Base-by-base conservation (phyloP, 768 basidiomycete genomes). In the Leucosporidium yakuticum region DNA sequence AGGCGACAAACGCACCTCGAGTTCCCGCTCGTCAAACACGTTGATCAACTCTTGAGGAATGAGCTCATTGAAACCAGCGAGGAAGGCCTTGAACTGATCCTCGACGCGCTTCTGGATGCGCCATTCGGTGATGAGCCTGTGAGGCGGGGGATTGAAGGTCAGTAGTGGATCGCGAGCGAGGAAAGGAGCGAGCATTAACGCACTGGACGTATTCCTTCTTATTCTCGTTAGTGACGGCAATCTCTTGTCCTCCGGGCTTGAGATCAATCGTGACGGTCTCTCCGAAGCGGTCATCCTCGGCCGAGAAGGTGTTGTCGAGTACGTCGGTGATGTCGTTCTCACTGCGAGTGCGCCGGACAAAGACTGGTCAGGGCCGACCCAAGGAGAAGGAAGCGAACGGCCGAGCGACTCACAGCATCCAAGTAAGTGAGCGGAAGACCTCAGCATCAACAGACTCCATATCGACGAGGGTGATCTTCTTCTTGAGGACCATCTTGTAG, bases 401-500 rank as follows among this genome's bases (percentile, higher is more conserved):
- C 19, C 51, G 61, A n/a, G 65, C 34, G 23, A 82, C 92, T 76
- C 77, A 93, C 92, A 98, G 84, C 92, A 98, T 99, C 96, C 96
- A 99, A 29, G 90, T 93, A 81, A 99, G 83, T 68, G 93, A 93
- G 54, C 95, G 87, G 78, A 91, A 88, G 67, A 98, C 80, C 77
- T 98, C 96, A 2, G 87, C 91, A 80, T 99, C 96, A 31, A 99
- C 95, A 77, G 89, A 90, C 82, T 98, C 95, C 74, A 99, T 81
- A 80, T 99, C 96, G 11, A 88, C 85, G 50, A 98, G 80, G 0
- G 88, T 88, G 39, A 98, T 93, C 81, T 97, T 96, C 83, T 98
- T 98, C 84, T 90, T 91, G 76, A 99, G 78, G 68, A 98, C 94
- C 94, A 97, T 97, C 83, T 98, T 99, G 85, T 99, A 98, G 84